Conservation (phyloP, 352 stramenopile species). For the Globisporangium middletonii region DNA sequence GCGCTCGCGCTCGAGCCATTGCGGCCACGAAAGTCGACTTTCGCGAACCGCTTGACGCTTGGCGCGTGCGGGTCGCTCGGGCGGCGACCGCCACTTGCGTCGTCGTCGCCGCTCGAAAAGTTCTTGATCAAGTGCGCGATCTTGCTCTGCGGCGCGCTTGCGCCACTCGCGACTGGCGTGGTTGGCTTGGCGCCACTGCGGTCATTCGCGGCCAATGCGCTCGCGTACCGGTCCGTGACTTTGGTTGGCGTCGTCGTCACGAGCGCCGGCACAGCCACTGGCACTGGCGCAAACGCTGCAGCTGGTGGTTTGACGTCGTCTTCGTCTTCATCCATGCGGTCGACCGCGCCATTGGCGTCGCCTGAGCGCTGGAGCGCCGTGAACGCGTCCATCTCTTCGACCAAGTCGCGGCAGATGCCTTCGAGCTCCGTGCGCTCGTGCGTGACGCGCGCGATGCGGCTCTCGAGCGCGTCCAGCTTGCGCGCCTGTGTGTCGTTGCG, state of each 20-base stretch:
- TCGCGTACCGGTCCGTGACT: slow-evolving; percentile 46
- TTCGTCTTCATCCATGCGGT: slow-evolving; percentile 12
- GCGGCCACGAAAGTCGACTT: slow-evolving; percentile 23
- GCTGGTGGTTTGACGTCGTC: slow-evolving; percentile 1
- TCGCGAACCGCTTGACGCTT: too few species aligned
- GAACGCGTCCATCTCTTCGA: slow-evolving; percentile 44
- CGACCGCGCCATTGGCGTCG: background rate
- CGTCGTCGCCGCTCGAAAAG: slow-evolving; percentile 32
- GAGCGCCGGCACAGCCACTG: background rate
- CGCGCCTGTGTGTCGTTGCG: background rate
- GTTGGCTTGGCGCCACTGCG: slow-evolving; percentile 1
- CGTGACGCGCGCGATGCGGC: slow-evolving; percentile 34
- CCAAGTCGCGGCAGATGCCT: slow-evolving; percentile 45
- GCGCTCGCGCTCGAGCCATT: slow-evolving; percentile 28
- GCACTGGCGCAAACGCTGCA: slow-evolving; percentile 7
- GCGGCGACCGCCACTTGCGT: too few species aligned
- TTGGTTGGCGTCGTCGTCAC: slow-evolving; percentile 14
- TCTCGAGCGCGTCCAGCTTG: slow-evolving; percentile 50
- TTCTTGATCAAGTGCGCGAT: slow-evolving; percentile 72
- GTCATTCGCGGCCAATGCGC: slow-evolving; percentile 20
- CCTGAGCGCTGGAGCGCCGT: slow-evolving; percentile 1
- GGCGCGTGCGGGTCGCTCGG: too few species aligned
- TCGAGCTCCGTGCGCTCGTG: slow-evolving; percentile 57
- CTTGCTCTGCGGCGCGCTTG: slow-evolving; percentile 28
- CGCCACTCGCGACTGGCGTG: slow-evolving; percentile 4